Base-by-base conservation (phyloP, 441 rosid genomes). In the Populus hybrid region DNA sequence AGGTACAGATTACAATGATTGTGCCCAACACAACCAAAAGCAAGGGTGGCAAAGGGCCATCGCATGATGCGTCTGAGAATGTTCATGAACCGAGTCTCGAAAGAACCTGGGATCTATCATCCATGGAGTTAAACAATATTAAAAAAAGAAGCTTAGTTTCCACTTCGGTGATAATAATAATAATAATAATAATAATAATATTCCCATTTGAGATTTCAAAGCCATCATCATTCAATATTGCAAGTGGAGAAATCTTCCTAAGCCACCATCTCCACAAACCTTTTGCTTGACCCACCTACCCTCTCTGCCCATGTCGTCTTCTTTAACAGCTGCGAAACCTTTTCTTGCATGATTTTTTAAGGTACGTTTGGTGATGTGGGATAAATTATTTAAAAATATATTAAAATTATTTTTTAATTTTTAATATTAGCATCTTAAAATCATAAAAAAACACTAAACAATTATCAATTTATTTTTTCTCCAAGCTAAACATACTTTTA, bases 131-230 rank as follows among this genome's bases (percentile, higher is more conserved):
- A 29, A 29, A 29, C 31, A 29, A 29, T 29, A 29, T 29, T 29
- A 29, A 29, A 29, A 29, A 29, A 29, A 29, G 31, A 20, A 56
- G 21, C 23, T 56, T 7, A n/a, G 63, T 18, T 20, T 18, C 36
- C 36, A 35, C 36, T 35, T 35, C 7, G 40, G 9, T 28, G 69
- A 66, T 66, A 36, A n/a, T n/a, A n/a, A n/a, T n/a, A n/a, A 7
- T 36, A 36, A 36, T 79, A 68, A 66, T 66, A 36, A 7, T 36
- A 36, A 36, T 79, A 68, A 86, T 76, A 21, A 71, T 24, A 11
- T 72, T 35, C 78, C 59, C 78, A 74, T 42, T 76, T 68, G 61
- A 71, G 76, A 79, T 79, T 83, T 83, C 88, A 85, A 84, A 79
- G 77, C 69, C 5, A 71, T 76, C 68, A 86, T 86, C 70, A 86